Percentiles rank a stretch among this genome's conserved stretches.
These are phyloP conservation scores for Aspergillus carlsbadensis DNA, from an alignment of 495 filamentous ascomycete species.

Conservation along the genomic window DNA sequence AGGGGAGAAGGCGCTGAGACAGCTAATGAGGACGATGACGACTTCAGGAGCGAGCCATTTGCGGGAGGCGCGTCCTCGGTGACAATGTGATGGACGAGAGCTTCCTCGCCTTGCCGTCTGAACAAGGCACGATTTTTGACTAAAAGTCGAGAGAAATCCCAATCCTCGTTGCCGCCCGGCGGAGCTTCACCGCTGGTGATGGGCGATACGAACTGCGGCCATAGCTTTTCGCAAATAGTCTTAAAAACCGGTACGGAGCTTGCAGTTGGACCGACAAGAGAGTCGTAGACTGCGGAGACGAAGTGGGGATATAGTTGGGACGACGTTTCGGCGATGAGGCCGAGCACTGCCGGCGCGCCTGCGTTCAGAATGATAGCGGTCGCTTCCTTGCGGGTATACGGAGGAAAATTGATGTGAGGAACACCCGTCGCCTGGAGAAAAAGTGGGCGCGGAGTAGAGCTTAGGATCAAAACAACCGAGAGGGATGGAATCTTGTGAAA, in stretches of 20 bases:
- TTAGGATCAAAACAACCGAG: constrained; percentile 75
- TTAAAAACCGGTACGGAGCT: constrained; percentile 44
- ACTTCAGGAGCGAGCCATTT: constrained; percentile 21
- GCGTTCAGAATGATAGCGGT: constrained; percentile 64
- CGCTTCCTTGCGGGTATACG: constrained; percentile 78
- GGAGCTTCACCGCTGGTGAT: constrained; percentile 35
- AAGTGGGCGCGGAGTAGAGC: constrained; percentile 61
- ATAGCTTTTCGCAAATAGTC: constrained; percentile 62
- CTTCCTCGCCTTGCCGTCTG: constrained; percentile 72
- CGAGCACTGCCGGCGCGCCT: constrained; percentile 34
- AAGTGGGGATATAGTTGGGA: constrained; percentile 42
- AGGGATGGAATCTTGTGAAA: constrained; percentile 70
- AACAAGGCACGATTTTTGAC: constrained; percentile 72
- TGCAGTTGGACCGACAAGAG: constrained; percentile 41
- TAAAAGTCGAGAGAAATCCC: constrained; percentile 80
- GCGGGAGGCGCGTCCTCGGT: constrained; percentile 32
- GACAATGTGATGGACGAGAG: constrained; percentile 69
- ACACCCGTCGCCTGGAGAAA: constrained; percentile 70
- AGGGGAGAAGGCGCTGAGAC: constrained; percentile 36
- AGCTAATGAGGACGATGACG: constrained; percentile 25
- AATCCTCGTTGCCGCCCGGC: constrained; percentile 48
- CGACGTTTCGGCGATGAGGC: constrained; percentile 29
- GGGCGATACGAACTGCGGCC: constrained; percentile 69
- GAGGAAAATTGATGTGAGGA: constrained; percentile 80
- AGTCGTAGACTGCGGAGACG: constrained; percentile 41